These are phyloP conservation scores for Corinectria fuckeliana DNA, from an alignment of 2,329 filamentous ascomycete genomes.

Conservation along the genomic window DNA sequence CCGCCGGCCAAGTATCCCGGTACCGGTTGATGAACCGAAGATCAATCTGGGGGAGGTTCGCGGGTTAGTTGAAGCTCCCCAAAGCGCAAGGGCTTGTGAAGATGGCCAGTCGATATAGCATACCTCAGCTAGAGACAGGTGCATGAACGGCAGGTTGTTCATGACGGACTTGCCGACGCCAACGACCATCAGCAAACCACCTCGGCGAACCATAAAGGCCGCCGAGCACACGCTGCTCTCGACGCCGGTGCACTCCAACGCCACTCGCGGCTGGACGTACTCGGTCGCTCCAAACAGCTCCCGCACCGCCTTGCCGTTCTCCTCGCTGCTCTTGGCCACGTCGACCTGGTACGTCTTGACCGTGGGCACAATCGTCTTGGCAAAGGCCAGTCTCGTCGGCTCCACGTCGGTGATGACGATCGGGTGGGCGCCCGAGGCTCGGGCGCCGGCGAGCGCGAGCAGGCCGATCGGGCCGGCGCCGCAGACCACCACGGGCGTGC, in stretches of 20 bases:
- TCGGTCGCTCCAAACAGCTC: conserved; percentile 60
- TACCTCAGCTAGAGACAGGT: conserved; percentile 66
- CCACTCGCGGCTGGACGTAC: conserved; percentile 62
- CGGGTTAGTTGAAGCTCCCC: background rate
- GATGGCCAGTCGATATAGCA: conserved; percentile 22
- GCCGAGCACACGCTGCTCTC: conserved; percentile 68
- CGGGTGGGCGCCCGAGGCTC: conserved; percentile 68
- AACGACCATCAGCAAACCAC: conserved; percentile 68
- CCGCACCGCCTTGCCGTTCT: conserved; percentile 59
- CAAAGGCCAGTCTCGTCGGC: conserved; percentile 60
- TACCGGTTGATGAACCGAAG: conserved; percentile 76
- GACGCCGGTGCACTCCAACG: conserved; percentile 71
- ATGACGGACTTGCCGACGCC: conserved; percentile 67
- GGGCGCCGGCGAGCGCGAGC: conserved; percentile 61
- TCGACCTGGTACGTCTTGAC: conserved; percentile 62
- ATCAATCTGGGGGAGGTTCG: conserved; percentile 58
- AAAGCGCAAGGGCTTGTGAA: background rate
- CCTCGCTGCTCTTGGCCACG: conserved; percentile 50
- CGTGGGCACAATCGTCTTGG: conserved; percentile 61
- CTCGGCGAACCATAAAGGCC: conserved; percentile 61
- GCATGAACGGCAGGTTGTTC: conserved; percentile 73
- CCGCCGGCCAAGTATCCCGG: conserved; percentile 72
- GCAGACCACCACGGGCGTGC: conserved; percentile 62
- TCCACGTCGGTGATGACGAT: conserved; percentile 70
- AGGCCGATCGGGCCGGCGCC: conserved; percentile 71